Evolutionary conservation across 148 eudicot genomes (phyloP), one percentile per base, ranked within the genome.

Genomic region (Camellia lanceoleosa): DNA sequence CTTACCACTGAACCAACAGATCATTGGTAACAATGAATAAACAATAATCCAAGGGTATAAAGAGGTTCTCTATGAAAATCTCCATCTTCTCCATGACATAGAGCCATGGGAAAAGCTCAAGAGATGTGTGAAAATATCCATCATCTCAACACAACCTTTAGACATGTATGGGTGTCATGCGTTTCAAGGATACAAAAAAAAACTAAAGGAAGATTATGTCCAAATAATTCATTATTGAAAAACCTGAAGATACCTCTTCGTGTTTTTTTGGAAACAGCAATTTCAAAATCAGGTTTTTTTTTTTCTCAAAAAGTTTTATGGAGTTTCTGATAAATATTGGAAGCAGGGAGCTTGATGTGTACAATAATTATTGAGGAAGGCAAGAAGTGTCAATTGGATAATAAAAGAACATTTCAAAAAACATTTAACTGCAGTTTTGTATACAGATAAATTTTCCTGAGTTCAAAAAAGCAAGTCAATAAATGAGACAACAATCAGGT

Each of bases 181-280:
- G 7, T 16, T 69, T 18, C 52, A 8, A 42, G 72, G 52, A 68
- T 41, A 5, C 3, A 49, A 43, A 46, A 70, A 70, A 46, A 47
- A n/a, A 8, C 54, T 3, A 70, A 47, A 19, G 18, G 59, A 15
- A 71, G 75, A 71, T 71, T 51, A 51, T 71, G 60, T 54, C 76
- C 76, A 73, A 54, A 55, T 74, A 15, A 43, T 16, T 18, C 60
- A 75, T 38, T 43, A 19, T 75, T 20, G 3, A 11, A 43, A 30
- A 60, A 11, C 16, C 54, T 60, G 18, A 75, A 1, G 65, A 19
- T 42, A 60, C 9, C 49, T 16, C 46, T 55, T 41, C 55, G 2
- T 60, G n/a, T 11, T 60, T 41, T 43, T 2, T 30, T 30, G 38
- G n/a, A 23, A 41, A 74, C 18, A 11, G 19, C 38, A 61, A 5